Evolutionary conservation across 768 basidiomycete genomes (phyloP).

Genomic region (Panus rudis): DNA sequence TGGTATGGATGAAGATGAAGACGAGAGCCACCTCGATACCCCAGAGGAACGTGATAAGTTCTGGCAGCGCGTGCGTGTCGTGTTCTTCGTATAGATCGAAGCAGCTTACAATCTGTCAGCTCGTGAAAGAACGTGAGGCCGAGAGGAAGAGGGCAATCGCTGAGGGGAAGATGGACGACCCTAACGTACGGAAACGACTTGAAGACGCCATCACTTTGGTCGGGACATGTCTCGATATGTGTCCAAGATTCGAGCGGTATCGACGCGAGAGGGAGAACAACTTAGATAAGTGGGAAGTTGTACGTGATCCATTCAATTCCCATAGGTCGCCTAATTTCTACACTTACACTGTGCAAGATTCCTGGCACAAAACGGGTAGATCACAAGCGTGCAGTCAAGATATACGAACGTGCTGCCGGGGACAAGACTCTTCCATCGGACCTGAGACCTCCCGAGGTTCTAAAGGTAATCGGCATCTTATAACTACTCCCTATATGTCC

Average conservation of each 20-base stretch:
- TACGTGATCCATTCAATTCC: conserved; percentile 31
- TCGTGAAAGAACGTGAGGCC: conserved; percentile 65
- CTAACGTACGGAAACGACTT: conserved; percentile 66
- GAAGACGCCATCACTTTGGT: conserved; percentile 91
- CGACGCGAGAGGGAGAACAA: conserved; percentile 86
- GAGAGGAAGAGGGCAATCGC: conserved; percentile 72
- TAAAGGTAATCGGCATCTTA: conserved; percentile 52
- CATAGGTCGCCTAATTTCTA: conserved; percentile 5
- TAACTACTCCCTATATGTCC: conserved; percentile 2
- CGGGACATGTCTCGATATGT: conserved; percentile 92
- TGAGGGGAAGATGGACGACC: conserved; percentile 85
- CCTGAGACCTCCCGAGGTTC: conserved; percentile 76
- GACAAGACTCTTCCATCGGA: conserved; percentile 91
- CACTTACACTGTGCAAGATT: conserved; percentile 46
- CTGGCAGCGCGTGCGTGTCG: conserved; percentile 57
- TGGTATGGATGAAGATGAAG: conserved; percentile 19
- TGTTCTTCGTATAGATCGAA: conserved; percentile 2
- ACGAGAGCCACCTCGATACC: conserved; percentile 45
- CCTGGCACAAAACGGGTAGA: conserved; percentile 82
- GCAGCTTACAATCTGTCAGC: conserved; percentile 25
- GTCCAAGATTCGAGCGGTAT: conserved; percentile 89
- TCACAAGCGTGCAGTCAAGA: conserved; percentile 84
- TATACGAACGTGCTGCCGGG: conserved; percentile 91
- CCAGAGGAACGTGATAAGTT: conserved; percentile 61
- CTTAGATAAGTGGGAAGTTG: conserved; percentile 79